phyloP scores from a whole-genome alignment of 305 asterid genomes.

The Fraxinus velutina region DNA sequence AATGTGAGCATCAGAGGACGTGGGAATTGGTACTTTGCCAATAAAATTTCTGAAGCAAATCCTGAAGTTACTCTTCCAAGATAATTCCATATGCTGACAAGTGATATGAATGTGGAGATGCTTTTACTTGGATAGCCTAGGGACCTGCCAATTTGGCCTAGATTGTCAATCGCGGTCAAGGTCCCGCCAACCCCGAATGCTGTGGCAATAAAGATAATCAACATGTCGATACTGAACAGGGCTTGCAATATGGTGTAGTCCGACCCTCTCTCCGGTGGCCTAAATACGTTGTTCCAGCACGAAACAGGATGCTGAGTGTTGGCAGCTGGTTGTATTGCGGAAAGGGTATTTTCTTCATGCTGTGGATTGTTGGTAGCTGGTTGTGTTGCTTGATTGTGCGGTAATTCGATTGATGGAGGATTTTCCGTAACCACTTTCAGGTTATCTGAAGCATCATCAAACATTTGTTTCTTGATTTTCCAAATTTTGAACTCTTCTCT shows the following conservation, averaged over 20 bases:
- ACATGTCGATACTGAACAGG: slow-evolving; percentile 22
- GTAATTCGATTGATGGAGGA: neutral
- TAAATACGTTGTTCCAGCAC: slow-evolving; percentile 10
- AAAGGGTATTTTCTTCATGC: neutral
- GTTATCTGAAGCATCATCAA: slow-evolving; percentile 1
- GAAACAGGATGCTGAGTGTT: neutral
- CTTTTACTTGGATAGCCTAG: slow-evolving; percentile 23
- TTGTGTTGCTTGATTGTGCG: neutral
- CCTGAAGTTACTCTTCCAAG: slow-evolving; percentile 23
- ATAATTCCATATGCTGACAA: slow-evolving; percentile 27
- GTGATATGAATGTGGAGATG: slow-evolving; percentile 25
- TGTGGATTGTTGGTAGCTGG: neutral
- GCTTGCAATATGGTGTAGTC: slow-evolving; percentile 29
- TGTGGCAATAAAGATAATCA: slow-evolving; percentile 20
- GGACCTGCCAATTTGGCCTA: slow-evolving; percentile 24
- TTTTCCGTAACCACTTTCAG: slow-evolving; percentile 1
- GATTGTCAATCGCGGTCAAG: slow-evolving; percentile 26
- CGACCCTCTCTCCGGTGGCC: slow-evolving; percentile 22
- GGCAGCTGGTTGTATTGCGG: neutral
- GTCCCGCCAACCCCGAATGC: slow-evolving; percentile 28
- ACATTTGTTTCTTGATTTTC: slow-evolving; percentile 7
- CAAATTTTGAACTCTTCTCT: slow-evolving; percentile 16
- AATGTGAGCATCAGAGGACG: slow-evolving; percentile 25
- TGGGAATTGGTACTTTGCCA: slow-evolving; percentile 23
- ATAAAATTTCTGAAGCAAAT: slow-evolving; percentile 18